A percentile compares a stretch with the other conserved stretches of the same genome.
Evolutionary conservation across 2,329 filamentous ascomycete species (phyloP).

Genomic region (Calcarisporium arbuscula): DNA sequence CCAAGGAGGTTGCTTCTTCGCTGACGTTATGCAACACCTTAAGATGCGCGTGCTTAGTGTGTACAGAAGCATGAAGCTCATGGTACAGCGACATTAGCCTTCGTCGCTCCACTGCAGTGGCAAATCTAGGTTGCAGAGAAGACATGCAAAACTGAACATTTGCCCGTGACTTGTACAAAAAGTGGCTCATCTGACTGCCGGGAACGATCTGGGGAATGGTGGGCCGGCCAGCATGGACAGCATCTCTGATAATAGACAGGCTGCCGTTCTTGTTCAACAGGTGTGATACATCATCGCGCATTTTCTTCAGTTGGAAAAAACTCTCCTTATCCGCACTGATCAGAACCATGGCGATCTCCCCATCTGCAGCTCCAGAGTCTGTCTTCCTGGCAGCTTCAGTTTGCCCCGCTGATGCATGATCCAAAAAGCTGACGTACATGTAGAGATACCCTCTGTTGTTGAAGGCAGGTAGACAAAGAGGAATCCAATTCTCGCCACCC

Average conservation of each 20-base stretch:
- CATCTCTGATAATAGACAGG: slow-evolving; percentile 66
- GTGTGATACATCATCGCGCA: slow-evolving; percentile 55
- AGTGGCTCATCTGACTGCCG: slow-evolving; percentile 77
- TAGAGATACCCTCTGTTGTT: slow-evolving; percentile 96
- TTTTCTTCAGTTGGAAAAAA: slow-evolving; percentile 81
- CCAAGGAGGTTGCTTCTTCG: slow-evolving; percentile 71
- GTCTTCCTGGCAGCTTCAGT: no score
- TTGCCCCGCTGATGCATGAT: slow-evolving; percentile 41
- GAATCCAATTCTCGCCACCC: slow-evolving; percentile 94
- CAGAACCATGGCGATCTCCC: slow-evolving; percentile 84
- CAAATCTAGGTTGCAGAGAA: slow-evolving; percentile 65
- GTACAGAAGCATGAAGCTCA: slow-evolving; percentile 75
- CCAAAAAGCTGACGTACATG: slow-evolving; percentile 98
- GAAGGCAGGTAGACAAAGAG: slow-evolving; percentile 90
- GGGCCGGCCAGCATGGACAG: slow-evolving; percentile 66
- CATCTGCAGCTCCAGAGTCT: slow-evolving; percentile 49
- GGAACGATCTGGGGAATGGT: slow-evolving; percentile 69
- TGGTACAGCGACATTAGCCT: slow-evolving; percentile 81
- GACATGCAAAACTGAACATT: slow-evolving; percentile 98
- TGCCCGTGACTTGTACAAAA: slow-evolving; percentile 87
- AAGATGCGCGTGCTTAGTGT: slow-evolving; percentile 74
- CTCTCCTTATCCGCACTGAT: slow-evolving; percentile 90
- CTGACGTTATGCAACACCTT: slow-evolving; percentile 79
- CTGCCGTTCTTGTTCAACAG: slow-evolving; percentile 72
- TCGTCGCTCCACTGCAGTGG: slow-evolving; percentile 50